Percentiles rank a stretch among this genome's conserved stretches.
Conservation (phyloP, 331 rosid species). For the Rosa hybrid region DNA sequence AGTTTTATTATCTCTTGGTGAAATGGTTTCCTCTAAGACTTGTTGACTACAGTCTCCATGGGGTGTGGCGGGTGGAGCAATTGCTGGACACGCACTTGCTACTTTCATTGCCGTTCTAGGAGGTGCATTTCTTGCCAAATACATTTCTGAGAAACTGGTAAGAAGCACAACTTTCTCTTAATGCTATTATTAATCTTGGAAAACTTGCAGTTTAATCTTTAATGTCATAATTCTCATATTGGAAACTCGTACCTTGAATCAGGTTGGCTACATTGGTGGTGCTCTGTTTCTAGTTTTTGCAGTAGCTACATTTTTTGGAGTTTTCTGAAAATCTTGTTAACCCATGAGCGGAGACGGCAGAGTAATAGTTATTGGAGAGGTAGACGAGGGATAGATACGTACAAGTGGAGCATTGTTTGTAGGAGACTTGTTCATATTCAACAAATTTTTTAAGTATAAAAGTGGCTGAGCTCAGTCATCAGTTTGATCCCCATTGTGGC, state of each 20-base stretch:
- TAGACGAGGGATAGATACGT: background rate
- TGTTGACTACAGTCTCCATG: conserved; percentile 71
- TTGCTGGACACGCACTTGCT: conserved; percentile 81
- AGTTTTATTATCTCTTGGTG: conserved; percentile 15
- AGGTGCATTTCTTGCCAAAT: conserved; percentile 90
- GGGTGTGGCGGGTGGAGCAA: conserved; percentile 99
- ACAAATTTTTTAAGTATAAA: background rate
- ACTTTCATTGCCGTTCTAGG: conserved; percentile 81
- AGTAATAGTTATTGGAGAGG: background rate
- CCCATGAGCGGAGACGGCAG: background rate
- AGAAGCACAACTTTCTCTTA: conserved; percentile 18
- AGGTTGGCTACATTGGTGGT: conserved; percentile 97
- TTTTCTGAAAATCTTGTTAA: conserved; percentile 41
- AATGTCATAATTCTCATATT: background rate
- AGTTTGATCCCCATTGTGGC: background rate
- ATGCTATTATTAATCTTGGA: background rate
- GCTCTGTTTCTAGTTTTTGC: conserved; percentile 81
- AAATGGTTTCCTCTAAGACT: conserved; percentile 5
- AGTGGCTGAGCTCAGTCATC: background rate
- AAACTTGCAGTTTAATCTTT: conserved; percentile 13
- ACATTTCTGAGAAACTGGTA: conserved; percentile 99
- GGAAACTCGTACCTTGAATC: conserved; percentile 34
- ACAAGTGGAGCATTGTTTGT: conserved; percentile 1
- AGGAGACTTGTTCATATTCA: background rate
- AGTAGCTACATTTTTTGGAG: conserved; percentile 80